Percentiles rank a stretch among this genome's conserved stretches.
Evolutionary conservation across 164 flowering plant species (phyloP).

Genomic region (Warburgia ugandensis): DNA sequence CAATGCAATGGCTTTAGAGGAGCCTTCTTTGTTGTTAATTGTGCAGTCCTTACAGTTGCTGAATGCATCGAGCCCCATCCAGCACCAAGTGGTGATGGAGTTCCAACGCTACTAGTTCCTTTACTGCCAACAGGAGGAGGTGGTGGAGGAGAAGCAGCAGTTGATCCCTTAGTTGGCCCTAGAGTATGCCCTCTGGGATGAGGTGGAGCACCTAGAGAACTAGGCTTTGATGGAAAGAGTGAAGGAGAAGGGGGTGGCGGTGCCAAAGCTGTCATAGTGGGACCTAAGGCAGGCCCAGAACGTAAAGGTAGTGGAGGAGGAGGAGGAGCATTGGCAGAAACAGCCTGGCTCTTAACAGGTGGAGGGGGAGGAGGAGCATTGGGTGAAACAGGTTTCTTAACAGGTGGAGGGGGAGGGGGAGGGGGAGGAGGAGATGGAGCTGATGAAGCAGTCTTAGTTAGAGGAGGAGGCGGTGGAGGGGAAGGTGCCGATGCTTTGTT

Average conservation of each 20-base stretch:
- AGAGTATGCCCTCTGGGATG: no score
- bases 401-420: conserved; percentile 30
- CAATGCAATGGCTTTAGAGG: conserved; percentile 80
- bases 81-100: conserved; percentile 34
- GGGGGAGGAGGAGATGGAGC: conserved; percentile 12
- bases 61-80: conserved; percentile 41
- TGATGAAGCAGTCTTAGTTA: conserved; percentile 9
- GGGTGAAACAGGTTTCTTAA: not conserved
- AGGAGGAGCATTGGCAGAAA: conserved; percentile 16
- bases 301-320: conserved; percentile 26
- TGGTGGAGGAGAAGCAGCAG: conserved; percentile 47
- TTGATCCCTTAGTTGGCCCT: no score
- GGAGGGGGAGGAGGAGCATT: conserved; percentile 11
- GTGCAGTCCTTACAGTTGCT: conserved; percentile 33
- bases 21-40: conserved; percentile 29
- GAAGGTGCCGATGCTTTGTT: not conserved
- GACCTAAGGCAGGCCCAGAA: conserved; percentile 6
- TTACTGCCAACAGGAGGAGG: conserved; percentile 20
- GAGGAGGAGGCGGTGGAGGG: conserved; percentile 15
- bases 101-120: conserved; percentile 10
- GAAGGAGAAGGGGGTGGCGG: no score
- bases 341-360: conserved; percentile 8
- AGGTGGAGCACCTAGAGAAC: no score
- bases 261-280: no score
- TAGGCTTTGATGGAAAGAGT: no score